phyloP scores from a whole-genome alignment of 1,284 basidiomycete species.

The Cryptococcus hybrid region DNA sequence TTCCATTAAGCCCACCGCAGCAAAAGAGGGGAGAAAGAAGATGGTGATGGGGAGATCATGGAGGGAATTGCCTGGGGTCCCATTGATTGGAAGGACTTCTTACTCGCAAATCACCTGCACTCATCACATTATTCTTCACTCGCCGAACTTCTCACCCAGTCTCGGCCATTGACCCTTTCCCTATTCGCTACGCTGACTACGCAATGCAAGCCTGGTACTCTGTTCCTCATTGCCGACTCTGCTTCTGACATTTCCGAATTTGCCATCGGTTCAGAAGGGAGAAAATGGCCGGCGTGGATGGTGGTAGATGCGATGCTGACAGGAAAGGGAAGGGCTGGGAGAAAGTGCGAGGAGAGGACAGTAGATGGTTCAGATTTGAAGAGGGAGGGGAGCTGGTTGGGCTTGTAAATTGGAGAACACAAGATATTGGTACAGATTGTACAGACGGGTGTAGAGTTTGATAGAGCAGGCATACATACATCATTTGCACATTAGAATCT shows the following conservation, averaged over 20 bases:
- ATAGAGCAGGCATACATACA: not conserved
- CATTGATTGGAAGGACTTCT: constrained; percentile 5
- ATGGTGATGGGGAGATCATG: not conserved
- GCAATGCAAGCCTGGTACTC: constrained; percentile 40
- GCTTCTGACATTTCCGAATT: constrained; percentile 48
- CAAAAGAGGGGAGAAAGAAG: not conserved
- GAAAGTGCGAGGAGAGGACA: constrained; percentile 39
- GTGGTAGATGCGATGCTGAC: constrained; percentile 35
- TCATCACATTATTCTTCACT: constrained; percentile 52
- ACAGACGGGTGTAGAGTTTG: constrained; percentile 22
- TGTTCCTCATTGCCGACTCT: constrained; percentile 50
- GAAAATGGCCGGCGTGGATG: constrained; percentile 46
- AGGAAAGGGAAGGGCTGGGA: constrained; percentile 32
- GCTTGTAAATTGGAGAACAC: constrained; percentile 51
- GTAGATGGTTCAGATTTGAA: constrained; percentile 46
- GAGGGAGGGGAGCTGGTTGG: constrained; percentile 42
- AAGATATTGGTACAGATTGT: constrained; percentile 50
- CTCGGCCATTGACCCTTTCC: constrained; percentile 45
- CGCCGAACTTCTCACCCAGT: constrained; percentile 50
- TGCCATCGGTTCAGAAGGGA: constrained; percentile 29
- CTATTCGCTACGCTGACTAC: constrained; percentile 43
- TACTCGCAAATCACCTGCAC: constrained; percentile 8
- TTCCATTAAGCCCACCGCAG: not conserved
- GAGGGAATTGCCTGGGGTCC: not conserved
- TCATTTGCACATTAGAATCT: not conserved